Evolutionary conservation across 2,329 filamentous ascomycete species (phyloP).

Genomic region (Leptographium galeiforme): DNA sequence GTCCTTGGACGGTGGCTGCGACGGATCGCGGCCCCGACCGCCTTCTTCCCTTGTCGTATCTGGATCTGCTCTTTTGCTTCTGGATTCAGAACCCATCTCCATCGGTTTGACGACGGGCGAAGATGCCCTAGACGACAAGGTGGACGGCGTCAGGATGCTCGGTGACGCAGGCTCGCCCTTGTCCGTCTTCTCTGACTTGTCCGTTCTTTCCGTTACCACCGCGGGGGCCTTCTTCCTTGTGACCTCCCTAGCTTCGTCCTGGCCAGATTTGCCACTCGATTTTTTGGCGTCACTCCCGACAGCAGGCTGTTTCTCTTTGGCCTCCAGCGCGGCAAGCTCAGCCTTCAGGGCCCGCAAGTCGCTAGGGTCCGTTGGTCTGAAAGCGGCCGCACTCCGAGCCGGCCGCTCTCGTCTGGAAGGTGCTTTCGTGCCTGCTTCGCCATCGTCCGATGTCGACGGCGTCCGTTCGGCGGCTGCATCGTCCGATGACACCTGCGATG

Average conservation of each 20-base stretch:
- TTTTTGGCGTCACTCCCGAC: background rate
- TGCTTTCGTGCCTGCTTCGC: constrained; percentile 20
- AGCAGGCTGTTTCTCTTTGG: background rate
- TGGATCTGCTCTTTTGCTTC: background rate
- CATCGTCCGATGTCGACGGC: constrained; percentile 23
- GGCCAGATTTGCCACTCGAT: background rate
- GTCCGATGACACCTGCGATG: background rate
- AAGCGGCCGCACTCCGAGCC: constrained; percentile 25
- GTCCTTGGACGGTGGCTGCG: constrained; percentile 4
- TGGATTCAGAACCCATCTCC: constrained; percentile 9
- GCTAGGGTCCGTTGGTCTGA: constrained; percentile 39
- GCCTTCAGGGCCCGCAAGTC: constrained; percentile 24
- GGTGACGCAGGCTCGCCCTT: constrained; percentile 7
- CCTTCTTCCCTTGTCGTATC: background rate
- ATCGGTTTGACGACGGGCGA: constrained; percentile 18
- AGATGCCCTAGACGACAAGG: constrained; percentile 6
- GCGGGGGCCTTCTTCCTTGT: background rate
- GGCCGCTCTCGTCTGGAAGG: constrained; percentile 21
- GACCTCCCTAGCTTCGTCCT: background rate
- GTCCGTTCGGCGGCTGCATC: constrained; percentile 16
- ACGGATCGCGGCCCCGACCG: constrained; percentile 2
- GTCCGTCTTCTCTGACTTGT: background rate
- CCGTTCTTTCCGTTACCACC: background rate
- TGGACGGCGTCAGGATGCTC: constrained; percentile 8
- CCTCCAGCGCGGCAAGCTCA: constrained; percentile 7